Evolutionary conservation across 2,329 filamentous ascomycete genomes (phyloP), one percentile per base, ranked within the genome.

Genomic region (Clarireedia homoeocarpa): DNA sequence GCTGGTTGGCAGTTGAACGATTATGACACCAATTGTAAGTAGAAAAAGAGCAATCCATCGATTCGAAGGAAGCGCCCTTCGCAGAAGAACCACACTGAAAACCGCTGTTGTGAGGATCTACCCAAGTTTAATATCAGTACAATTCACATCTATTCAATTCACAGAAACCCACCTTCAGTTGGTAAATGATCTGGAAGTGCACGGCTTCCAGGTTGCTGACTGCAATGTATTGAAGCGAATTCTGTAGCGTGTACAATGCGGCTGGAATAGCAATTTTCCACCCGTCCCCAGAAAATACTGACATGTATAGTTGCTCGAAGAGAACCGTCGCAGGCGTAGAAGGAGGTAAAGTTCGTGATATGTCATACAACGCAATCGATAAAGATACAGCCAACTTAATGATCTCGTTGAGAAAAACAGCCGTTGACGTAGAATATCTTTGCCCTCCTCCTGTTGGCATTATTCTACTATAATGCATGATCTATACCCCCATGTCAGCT

Each of bases 221-320:
- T 1, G 90, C 92, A 52, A 95, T 81, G 67, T 96, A 99, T 70
- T 96, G 90, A 53, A 97, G 74, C n/a, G 88, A 88, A 68, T 96
- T 97, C 66, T 96, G 90, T 27, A 96, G 70, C 0, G 92, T 96
- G 69, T 96, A 97, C 1, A 97, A 77, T 4, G 84, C 79, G 4
- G 92, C 94, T 0, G 92, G 94, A 44, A 97, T 84, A 7, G 89
- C 90, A 61, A 99, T 75, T 71, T 96, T 96, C 92, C 92, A 97
- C 63, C 91, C 91, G 69, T 97, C 94, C 9, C 87, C 86, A 0
- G 87, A 86, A 69, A 97, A 95, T 15, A 96, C 87, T 30, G 85
- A 83, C 64, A 82, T 84, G 67, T 85, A 88, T 24, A 97, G 82
- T 66, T 90, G 86, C 65, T 85, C 81, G 67, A 95, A 89, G 17